phyloP scores from a whole-genome alignment of 139 green algal genomes.

The Trebouxia sp. region DNA sequence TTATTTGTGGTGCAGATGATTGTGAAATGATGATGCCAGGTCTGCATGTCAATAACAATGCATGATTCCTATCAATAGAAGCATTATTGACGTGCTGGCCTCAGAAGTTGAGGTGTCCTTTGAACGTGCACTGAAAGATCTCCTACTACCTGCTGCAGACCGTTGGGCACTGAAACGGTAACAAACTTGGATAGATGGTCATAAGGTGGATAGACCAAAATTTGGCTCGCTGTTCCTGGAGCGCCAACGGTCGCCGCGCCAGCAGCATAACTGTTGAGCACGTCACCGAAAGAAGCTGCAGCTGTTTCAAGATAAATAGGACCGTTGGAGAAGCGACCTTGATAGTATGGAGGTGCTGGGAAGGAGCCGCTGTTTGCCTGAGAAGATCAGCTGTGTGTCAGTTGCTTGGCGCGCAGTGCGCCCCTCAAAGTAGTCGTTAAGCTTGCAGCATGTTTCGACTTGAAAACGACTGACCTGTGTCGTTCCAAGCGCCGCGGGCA shows the following conservation, averaged over 20 bases:
- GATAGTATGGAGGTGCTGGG: neutral
- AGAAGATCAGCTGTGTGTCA: neutral
- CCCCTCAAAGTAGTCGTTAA: too few species aligned
- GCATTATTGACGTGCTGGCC: too few species aligned
- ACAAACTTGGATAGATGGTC: neutral
- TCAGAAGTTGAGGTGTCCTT: too few species aligned
- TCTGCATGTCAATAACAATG: too few species aligned
- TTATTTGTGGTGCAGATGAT: too few species aligned
- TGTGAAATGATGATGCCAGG: too few species aligned
- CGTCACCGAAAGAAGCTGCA: neutral
- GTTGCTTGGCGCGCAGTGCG: neutral
- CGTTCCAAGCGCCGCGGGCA: neutral
- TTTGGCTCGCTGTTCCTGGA: neutral
- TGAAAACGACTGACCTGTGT: neutral
- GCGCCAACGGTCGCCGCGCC: neutral
- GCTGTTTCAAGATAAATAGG: conserved; percentile 8
- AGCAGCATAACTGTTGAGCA: neutral
- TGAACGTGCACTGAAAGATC: too few species aligned
- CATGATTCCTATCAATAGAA: too few species aligned
- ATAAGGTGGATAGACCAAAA: neutral
- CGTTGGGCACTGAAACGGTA: neutral
- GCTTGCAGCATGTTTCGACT: too few species aligned
- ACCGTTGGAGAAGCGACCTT: conserved; percentile 6
- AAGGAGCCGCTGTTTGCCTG: neutral
- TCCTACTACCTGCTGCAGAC: neutral